Evolutionary conservation across 768 basidiomycete genomes (phyloP), one percentile per base, ranked within the genome.

Genomic region (Termitomyces sp.): DNA sequence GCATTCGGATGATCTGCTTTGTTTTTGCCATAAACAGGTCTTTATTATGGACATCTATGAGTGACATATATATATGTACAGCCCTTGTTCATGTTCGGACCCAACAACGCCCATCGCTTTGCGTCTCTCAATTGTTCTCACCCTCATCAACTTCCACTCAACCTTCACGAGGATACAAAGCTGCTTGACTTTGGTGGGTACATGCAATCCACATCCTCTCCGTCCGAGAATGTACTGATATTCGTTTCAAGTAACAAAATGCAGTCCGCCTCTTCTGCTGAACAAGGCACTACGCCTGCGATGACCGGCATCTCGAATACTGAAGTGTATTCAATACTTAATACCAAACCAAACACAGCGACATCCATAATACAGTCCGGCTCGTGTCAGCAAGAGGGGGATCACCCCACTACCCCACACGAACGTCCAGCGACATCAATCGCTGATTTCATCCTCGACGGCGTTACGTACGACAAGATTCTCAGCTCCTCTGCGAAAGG

Each of bases 381-480:
- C 20, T 22, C 58, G 8, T 47, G 37, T 24, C 51, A 52, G 26
- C 24, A 37, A 51, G 51, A 26, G 16, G 36, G 5, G 10, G 28
- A 20, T n/a, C 26, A 28, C 29, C 12, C 26, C 13, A 13, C 37
- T 41, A 29, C 18, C 36, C 46, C 57, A 22, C 34, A 18, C 10
- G 20, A 20, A 20, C 54, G 53, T 18, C 50, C 65, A 39, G 24
- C 48, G 29, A 58, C 57, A 5, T 68, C 65, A 9, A 51, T 65
- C 18, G 45, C 60, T 1, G 65, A 68, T 44, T 53, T 64, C 28
- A 54, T 64, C 15, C 57, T 68, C 28, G 50, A 66, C 52, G 61
- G 63, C 39, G 44, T 66, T 24, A 68, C 65, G 10, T 68, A 68
- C 47, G 65, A 66, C 56, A 62, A 59, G 4, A 66, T 68, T 39